Evolutionary conservation across 208 protist species (phyloP), one percentile per base, ranked within the genome.

Genomic region (Trypanosoma theileri): DNA sequence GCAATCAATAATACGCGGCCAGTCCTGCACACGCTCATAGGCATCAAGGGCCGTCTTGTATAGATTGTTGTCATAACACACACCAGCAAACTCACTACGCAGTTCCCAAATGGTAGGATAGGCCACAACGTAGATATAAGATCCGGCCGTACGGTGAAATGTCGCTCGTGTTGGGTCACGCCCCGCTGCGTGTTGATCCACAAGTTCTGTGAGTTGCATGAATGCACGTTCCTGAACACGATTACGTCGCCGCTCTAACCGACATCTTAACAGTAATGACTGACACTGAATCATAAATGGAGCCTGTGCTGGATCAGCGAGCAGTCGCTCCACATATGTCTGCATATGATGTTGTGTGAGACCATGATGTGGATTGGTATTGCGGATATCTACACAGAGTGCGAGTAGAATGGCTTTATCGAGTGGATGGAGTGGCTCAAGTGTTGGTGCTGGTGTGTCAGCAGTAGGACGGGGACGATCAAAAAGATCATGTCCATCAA

Each of bases 331-430:
- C 14, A 97, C 75, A 77, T 97, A 98, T 12, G 88, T 88, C 67
- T 86, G 81, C 80, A 96, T 96, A 77, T 89, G 84, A 68, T 95
- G 86, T 59, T 83, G 75, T 45, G 91, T 97, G 42, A 98, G 85
- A 51, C 92, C 91, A 75, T 95, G 72, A 64, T 89, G 57, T 14
- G 94, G 94, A 71, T 97, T 97, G 40, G 81, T 84, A 74, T 96
- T 94, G 42, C 80, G 80, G 28, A 97, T 90, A 57, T 97, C 84
- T 46, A 78, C 76, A 73, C 91, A 96, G 22, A 97, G 66, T 7
- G 89, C 85, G 19, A 97, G 81, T 17, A 97, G 60, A 51, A 97
- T 85, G 0, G 91, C 89, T 76, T 93, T 92, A 75, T 97, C 91
- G 17, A 88, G 59, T 3, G 87, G 88, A 46, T 93, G 85, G 2